Percentiles rank a stretch among this genome's conserved stretches.
These are phyloP conservation scores for Akanthomyces lecanii DNA, from an alignment of 2,329 filamentous ascomycete genomes.

Conservation along the genomic window DNA sequence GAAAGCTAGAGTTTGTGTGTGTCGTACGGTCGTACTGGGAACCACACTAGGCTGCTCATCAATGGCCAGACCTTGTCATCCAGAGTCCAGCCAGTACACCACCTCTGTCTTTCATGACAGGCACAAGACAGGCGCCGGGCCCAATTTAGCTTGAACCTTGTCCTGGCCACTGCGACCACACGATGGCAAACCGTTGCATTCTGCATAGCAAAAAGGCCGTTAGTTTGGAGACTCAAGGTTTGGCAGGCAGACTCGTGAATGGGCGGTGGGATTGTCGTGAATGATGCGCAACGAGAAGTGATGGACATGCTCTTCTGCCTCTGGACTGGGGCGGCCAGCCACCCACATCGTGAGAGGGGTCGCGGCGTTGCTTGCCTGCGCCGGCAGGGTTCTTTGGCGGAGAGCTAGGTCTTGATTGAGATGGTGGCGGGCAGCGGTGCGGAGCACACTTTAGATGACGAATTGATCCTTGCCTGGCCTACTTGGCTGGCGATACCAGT, in stretches of 20 bases:
- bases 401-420: neutral
- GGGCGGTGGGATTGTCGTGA: neutral
- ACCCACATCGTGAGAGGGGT: neutral
- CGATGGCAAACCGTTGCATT: neutral
- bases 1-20: neutral
- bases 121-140: neutral
- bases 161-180: neutral
- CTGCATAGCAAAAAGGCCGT: neutral
- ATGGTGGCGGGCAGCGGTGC: slow-evolving; percentile 22
- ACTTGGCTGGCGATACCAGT: too few relatives aligned
- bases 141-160: neutral
- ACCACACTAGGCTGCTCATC: neutral
- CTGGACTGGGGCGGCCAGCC: neutral
- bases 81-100: neutral
- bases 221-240: neutral
- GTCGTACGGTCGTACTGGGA: neutral
- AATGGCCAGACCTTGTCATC: neutral
- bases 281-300: neutral
- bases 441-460: too few relatives aligned
- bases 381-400: neutral
- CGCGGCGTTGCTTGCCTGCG: neutral
- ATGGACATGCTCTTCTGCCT: neutral
- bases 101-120: neutral
- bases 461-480: too few relatives aligned
- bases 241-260: neutral